Base-by-base conservation (phyloP, 139 green algal genomes). In the Chlamydomonas sp. region DNA sequence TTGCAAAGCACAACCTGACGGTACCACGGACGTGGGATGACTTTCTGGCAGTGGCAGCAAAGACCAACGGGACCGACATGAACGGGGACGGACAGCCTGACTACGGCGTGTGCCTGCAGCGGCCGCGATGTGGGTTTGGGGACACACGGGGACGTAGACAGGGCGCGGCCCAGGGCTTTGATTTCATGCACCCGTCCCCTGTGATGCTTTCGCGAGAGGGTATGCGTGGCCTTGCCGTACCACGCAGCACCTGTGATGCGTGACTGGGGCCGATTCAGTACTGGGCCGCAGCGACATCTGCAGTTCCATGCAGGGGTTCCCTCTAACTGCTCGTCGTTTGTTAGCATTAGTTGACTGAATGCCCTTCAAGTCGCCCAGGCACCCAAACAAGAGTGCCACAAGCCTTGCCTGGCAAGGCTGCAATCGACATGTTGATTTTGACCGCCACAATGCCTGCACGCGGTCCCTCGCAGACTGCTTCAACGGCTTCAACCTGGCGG, bases 41-140 rank as follows among this genome's bases (percentile, higher is more conserved):
- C 2, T 87, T 87, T 18, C 4, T 88, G 31, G 63, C 12, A 0
- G 63, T 66, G 63, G 83, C 83, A 1, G 49, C 10, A 4, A 6
- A 9, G 3, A 20, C 76, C 69, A 88, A 88, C 83, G 74, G 83
- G 31, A 88, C 83, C 12, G 83, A 88, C 74, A 81, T 88, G 73
- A 82, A 88, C 83, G 63, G 57, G 5, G 83, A 88, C 75, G 74
- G 73, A 1, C 3, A 17, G 74, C 83, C 73, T n/a, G 83, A 88
- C 83, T 88, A 88, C 49, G 83, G 83, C 14, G 74, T 88, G 3
- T 88, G 83, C 75, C 63, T 88, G 73, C 73, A 88, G 73, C 73
- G 83, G 63, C 49, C 83, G 6, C 10, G 83, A 88, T 82, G 83
- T 88, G 63, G 3, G 83, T 61, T 2, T 9, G 18, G 69, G 69